phyloP scores from a whole-genome alignment of 202 grass and related monocot species.

The Dendrocalamus latiflorus region DNA sequence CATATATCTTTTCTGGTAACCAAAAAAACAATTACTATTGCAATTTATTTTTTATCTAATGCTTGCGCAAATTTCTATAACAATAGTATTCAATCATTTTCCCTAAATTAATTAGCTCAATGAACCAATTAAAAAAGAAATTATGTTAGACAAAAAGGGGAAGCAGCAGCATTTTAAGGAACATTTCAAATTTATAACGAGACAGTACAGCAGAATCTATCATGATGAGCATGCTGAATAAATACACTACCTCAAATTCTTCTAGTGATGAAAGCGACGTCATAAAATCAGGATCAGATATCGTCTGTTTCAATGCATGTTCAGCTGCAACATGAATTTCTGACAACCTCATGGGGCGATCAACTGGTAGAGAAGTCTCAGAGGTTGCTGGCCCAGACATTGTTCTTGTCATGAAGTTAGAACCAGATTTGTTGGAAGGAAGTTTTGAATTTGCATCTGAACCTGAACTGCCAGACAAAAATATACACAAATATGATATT shows the following conservation, averaged over 20 bases:
- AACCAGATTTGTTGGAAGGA: constrained; percentile 46
- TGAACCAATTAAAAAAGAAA: not conserved
- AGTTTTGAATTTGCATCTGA: constrained; percentile 63
- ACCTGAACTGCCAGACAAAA: constrained; percentile 84
- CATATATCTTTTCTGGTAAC: constrained; percentile 90
- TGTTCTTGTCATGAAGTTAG: constrained; percentile 62
- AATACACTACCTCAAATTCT: constrained; percentile 77
- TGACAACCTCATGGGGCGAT: constrained; percentile 93
- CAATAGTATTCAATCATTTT: not conserved
- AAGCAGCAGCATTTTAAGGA: not conserved
- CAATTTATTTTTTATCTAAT: constrained; percentile 15
- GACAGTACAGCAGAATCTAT: constrained; percentile 2
- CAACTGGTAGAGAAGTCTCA: constrained; percentile 57
- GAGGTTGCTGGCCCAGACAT: constrained; percentile 74
- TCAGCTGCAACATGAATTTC: constrained; percentile 99
- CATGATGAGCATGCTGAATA: constrained; percentile 7
- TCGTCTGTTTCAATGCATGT: constrained; percentile 66
- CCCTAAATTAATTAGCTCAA: constrained; percentile 15
- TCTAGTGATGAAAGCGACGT: constrained; percentile 76
- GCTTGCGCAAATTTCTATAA: not conserved
- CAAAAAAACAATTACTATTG: constrained; percentile 11
- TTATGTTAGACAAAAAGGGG: not conserved
- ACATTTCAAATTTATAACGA: not conserved
- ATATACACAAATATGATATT: constrained; percentile 25
- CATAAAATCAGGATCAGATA: constrained; percentile 91